These are phyloP conservation scores for Elaeis guineensis DNA, from an alignment of 176 grass and related monocot species.

Conservation along the genomic window DNA sequence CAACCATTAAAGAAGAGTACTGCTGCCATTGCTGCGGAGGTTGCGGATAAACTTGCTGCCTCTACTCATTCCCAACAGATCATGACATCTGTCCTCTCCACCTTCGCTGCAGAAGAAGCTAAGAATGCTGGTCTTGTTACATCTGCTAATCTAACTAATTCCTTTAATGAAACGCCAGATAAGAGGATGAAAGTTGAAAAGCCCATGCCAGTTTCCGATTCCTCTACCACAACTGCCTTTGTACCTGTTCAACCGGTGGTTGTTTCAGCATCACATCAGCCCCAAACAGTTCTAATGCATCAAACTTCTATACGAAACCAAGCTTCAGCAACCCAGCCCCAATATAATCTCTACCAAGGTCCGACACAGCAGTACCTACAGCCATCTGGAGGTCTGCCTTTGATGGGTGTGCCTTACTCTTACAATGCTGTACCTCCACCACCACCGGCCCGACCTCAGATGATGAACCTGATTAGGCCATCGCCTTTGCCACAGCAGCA, in stretches of 20 bases:
- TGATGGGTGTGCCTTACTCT: slow-evolving; percentile 61
- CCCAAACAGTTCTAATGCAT: slow-evolving; percentile 47
- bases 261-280: slow-evolving; percentile 48
- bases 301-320: slow-evolving; percentile 46
- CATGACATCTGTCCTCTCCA: no score
- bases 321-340: slow-evolving; percentile 33
- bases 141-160: no score
- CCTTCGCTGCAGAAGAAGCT: no score
- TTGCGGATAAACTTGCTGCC: no score
- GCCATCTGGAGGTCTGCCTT: slow-evolving; percentile 44
- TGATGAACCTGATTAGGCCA: slow-evolving; percentile 50
- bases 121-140: no score
- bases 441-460: slow-evolving; percentile 27
- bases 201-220: slow-evolving; percentile 29
- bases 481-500: slow-evolving; percentile 17
- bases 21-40: no score
- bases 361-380: slow-evolving; percentile 54
- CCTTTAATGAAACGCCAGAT: slow-evolving; percentile 10
- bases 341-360: slow-evolving; percentile 50
- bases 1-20: no score
- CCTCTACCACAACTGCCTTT: slow-evolving; percentile 36
- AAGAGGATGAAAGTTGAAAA: slow-evolving; percentile 49
- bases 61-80: no score
- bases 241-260: slow-evolving; percentile 46
- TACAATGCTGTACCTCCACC: slow-evolving; percentile 33